A percentile compares a stretch with the other conserved stretches of the same genome.
Evolutionary conservation across 306 rosid genomes (phyloP).

Genomic region (Prunus davidiana): DNA sequence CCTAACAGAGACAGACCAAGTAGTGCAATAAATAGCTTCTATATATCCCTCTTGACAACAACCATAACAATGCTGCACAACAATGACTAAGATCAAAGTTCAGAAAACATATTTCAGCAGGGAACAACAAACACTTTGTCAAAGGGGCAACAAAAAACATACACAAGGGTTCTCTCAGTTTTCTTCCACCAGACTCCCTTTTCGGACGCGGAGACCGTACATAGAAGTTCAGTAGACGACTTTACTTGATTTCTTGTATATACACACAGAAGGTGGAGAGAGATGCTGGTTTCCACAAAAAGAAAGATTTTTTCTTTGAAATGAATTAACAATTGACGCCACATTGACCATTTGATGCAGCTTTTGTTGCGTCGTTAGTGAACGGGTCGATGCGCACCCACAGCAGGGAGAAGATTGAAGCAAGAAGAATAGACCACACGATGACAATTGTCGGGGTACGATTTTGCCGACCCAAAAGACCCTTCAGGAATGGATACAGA

Average conservation of each 20-base stretch:
- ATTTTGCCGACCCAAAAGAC: slow-evolving; percentile 81
- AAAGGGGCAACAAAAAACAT: not conserved
- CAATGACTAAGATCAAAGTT: slow-evolving; percentile 20
- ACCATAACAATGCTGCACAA: slow-evolving; percentile 32
- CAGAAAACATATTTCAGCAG: not conserved
- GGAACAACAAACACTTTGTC: slow-evolving; percentile 1
- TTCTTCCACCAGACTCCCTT: slow-evolving; percentile 10
- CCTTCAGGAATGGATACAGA: slow-evolving; percentile 91
- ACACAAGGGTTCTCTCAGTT: not conserved
- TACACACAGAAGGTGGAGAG: slow-evolving; percentile 37
- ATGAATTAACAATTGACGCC: slow-evolving; percentile 66
- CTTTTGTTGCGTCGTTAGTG: slow-evolving; percentile 37
- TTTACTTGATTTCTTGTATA: slow-evolving; percentile 35
- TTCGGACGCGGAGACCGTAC: not conserved
- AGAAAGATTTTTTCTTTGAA: not conserved
- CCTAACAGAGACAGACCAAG: not conserved
- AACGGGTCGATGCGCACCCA: slow-evolving; percentile 96
- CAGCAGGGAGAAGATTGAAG: slow-evolving; percentile 83
- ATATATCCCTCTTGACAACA: slow-evolving; percentile 20
- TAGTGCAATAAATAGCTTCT: slow-evolving; percentile 16
- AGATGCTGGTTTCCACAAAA: not conserved
- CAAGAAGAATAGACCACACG: slow-evolving; percentile 88
- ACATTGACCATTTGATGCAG: slow-evolving; percentile 62
- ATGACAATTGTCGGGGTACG: slow-evolving; percentile 92
- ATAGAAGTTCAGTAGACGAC: slow-evolving; percentile 17